Evolutionary conservation across 176 grass and related monocot genomes (phyloP).

Genomic region (Hyparrhenia diplandra): DNA sequence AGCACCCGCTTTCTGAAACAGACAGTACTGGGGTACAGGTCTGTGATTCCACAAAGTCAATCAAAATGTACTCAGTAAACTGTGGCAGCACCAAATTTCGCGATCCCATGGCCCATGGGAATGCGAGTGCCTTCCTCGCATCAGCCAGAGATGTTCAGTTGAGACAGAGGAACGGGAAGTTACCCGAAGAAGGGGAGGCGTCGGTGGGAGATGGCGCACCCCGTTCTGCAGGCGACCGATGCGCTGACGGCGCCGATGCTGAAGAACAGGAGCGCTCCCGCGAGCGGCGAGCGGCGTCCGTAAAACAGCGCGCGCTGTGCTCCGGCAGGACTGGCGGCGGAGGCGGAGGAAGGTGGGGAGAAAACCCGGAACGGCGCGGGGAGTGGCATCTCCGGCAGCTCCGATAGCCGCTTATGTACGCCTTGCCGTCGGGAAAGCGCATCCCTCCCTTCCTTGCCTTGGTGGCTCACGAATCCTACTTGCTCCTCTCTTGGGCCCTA

Average conservation of each 20-base stretch:
- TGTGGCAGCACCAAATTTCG: neutral
- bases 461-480: neutral
- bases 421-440: neutral
- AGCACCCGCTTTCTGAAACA: neutral
- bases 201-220: slow-evolving; percentile 44
- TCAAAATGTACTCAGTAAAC: neutral
- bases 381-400: slow-evolving; percentile 37
- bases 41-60: neutral
- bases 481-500: neutral
- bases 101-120: neutral
- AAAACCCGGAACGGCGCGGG: slow-evolving; percentile 30
- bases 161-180: neutral
- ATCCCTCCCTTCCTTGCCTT: neutral
- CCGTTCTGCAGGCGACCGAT: slow-evolving; percentile 45
- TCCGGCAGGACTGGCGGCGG: slow-evolving; percentile 12
- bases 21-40: neutral
- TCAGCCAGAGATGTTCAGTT: neutral
- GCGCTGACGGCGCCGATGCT: slow-evolving; percentile 47
- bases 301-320: slow-evolving; percentile 1
- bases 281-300: slow-evolving; percentile 17
- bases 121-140: neutral
- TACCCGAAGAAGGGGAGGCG: slow-evolving; percentile 43
- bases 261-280: slow-evolving; percentile 46
- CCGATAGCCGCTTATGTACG: neutral
- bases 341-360: neutral